Base-by-base conservation (phyloP, 805 yeast species). In the Wickerhamiella sorbophila region DNA sequence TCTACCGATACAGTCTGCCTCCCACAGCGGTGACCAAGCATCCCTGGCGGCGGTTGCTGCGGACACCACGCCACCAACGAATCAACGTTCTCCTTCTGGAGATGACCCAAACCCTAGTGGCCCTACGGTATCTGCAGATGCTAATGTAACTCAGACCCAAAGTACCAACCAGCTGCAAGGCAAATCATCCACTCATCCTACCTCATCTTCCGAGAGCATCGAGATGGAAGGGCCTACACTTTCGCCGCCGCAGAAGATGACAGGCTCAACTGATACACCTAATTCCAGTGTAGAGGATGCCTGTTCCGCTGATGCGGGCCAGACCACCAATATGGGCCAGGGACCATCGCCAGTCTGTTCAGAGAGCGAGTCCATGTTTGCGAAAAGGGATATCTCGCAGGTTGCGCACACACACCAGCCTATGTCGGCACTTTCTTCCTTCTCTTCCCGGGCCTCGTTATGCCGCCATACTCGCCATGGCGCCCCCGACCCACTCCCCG, bases 341-440 rank as follows among this genome's bases (percentile, higher is more conserved):
- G n/a, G n/a, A n/a, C n/a, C 29, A 6, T 24, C 29, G 10, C 29
- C 29, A 6, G 29, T 12, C 10, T 8, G 29, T 12, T 24, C 29
- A 24, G 29, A 24, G 29, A 24, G 10, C 29, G 29, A 24, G 29
- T 24, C 22, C n/a, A 22, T 36, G 21, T 50, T 50, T 33, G 48
- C 49, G n/a, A 50, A 50, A 32, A 52, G 54, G 35, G 48, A 49
- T 31, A 15, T 36, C 21, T 24, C 31, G 16, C 15, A 22, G n/a
- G 21, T 36, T 15, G 9, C 21, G 12, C 17, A 21, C 15, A 15
- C n/a, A 10, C 21, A 26, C 38, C 38, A 26, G 20, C 38, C 38
- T 4, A 26, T 16, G 19, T 35, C 39, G 12, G 43, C 43, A 5
- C 32, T 40, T 22, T 40, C 44, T 31, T 41, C 45, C 31, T 44